Conservation (phyloP, 2,329 filamentous ascomycete genomes). For the Pseudocercospora fuligena region DNA sequence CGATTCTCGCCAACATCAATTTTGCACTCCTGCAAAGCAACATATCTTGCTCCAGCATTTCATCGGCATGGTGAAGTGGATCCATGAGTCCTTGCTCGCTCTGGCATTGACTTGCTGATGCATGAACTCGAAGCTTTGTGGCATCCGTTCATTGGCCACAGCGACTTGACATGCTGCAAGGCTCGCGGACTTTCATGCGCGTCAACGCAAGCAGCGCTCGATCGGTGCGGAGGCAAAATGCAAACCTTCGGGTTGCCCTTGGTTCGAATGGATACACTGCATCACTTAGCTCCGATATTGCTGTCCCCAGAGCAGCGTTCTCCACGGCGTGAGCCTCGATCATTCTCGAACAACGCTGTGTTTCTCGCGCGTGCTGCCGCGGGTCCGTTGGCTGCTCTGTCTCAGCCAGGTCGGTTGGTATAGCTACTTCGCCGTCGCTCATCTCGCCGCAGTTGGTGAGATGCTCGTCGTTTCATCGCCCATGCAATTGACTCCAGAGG, state of each 20-base stretch:
- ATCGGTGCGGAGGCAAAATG: constrained; percentile 20
- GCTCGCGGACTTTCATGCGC: constrained; percentile 22
- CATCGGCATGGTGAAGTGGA: constrained; percentile 7
- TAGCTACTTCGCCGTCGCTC: constrained; percentile 8
- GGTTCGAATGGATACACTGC: constrained; percentile 1
- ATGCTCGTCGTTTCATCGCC: constrained; percentile 10
- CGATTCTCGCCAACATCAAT: neutral
- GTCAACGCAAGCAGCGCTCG: constrained; percentile 26
- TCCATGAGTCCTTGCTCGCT: constrained; percentile 14
- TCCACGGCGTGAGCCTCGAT: constrained; percentile 20
- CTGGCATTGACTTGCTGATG: constrained; percentile 16
- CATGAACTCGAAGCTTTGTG: constrained; percentile 35
- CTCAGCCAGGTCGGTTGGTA: constrained; percentile 8
- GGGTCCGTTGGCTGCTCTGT: neutral
- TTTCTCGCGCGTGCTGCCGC: constrained; percentile 2
- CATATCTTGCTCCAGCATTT: neutral
- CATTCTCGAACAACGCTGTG: constrained; percentile 14
- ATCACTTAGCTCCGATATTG: neutral
- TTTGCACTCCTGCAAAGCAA: neutral
- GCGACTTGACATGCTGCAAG: constrained; percentile 22
- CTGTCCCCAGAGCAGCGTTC: neutral
- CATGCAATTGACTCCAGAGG: constrained; percentile 9
- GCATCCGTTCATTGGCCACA: constrained; percentile 34
- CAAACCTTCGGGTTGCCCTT: constrained; percentile 11
- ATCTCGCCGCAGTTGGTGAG: neutral